Conservation (phyloP, 108 stramenopile species). For the Pseudonitzschia multiseries region DNA sequence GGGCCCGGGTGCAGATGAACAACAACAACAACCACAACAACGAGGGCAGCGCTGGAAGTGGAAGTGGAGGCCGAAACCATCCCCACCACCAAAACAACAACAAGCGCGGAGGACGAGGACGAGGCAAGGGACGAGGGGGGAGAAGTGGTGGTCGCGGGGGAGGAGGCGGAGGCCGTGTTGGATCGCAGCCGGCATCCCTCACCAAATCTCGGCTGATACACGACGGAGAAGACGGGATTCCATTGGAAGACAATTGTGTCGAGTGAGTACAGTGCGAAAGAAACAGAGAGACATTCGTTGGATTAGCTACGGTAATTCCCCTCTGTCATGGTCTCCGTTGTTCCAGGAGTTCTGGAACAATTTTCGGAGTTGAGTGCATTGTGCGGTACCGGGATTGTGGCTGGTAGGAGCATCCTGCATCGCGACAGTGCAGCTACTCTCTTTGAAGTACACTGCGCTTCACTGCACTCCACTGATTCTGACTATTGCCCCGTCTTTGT, state of each 20-base stretch:
- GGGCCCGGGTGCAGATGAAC: conserved; percentile 49
- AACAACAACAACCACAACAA: neutral
- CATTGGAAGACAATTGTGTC: conserved; percentile 58
- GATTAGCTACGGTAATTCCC: no score
- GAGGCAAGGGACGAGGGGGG: conserved; percentile 32
- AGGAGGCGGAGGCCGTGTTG: conserved; percentile 17
- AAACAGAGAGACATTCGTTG: neutral
- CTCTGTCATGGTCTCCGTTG: no score
- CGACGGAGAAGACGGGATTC: conserved; percentile 65
- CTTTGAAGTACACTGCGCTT: no score
- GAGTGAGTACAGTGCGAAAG: conserved; percentile 15
- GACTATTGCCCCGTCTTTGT: neutral
- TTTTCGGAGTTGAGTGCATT: no score
- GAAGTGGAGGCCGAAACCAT: neutral
- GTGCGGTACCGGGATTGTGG: no score
- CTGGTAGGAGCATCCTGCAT: no score
- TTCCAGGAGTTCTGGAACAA: no score
- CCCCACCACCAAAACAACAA: neutral
- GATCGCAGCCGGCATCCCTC: conserved; percentile 24
- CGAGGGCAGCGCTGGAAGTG: neutral
- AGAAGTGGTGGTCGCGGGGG: conserved; percentile 31
- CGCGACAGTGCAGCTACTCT: no score
- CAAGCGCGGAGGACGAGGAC: conserved; percentile 14
- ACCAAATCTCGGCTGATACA: conserved; percentile 21
- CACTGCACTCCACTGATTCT: no score